Conservation (phyloP, 2,329 filamentous ascomycete species). For the Coniochaeta sp. region DNA sequence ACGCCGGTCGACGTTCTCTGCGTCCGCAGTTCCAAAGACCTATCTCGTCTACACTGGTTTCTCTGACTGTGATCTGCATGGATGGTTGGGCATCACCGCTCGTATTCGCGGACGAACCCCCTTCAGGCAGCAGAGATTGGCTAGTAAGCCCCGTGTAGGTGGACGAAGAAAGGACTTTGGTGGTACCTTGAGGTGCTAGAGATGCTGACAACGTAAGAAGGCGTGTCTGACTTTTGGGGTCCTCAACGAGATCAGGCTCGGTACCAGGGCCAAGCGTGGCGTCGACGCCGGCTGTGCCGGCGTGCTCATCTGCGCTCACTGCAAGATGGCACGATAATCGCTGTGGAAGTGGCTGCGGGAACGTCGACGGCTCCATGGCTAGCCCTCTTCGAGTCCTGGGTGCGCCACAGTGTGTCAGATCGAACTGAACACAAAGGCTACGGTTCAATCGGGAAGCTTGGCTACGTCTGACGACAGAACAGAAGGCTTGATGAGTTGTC, state of each 20-base stretch:
- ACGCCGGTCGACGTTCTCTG: background rate
- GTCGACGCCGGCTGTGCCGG: background rate
- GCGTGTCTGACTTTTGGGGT: background rate
- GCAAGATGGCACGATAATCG: background rate
- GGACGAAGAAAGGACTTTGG: background rate
- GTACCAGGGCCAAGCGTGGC: background rate
- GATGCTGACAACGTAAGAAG: background rate
- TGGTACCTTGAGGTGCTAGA: background rate
- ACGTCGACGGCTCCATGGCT: background rate
- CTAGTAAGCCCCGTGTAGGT: background rate
- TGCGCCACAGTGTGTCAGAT: background rate
- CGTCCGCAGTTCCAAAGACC: too few relatives aligned
- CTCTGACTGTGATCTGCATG: constrained; percentile 8
- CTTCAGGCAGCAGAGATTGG: background rate
- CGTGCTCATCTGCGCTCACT: background rate
- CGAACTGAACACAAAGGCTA: background rate
- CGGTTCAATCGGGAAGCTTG: background rate
- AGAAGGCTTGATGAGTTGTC: background rate
- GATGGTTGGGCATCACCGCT: constrained; percentile 13
- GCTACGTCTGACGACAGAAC: background rate
- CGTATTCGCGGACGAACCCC: background rate
- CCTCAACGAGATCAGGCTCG: background rate
- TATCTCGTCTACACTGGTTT: constrained; percentile 3
- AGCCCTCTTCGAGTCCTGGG: background rate
- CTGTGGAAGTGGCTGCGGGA: background rate